A percentile compares a stretch with the other conserved stretches of the same genome.
phyloP scores from a whole-genome alignment of 768 basidiomycete genomes.

The Suillus tomentosus region DNA sequence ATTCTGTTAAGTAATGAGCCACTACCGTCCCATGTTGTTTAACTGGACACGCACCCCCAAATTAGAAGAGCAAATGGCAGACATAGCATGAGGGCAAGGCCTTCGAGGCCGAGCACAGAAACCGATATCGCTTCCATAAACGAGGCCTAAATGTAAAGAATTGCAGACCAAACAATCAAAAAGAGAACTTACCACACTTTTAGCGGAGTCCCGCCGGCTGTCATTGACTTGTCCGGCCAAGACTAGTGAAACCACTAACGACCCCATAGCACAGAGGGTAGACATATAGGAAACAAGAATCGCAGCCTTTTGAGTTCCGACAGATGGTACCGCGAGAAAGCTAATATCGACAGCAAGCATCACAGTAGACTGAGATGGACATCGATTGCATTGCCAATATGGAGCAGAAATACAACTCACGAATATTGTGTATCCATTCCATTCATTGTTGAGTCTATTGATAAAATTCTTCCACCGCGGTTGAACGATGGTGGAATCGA shows the following conservation, averaged over 20 bases:
- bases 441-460: conserved; percentile 44
- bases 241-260: conserved; percentile 27
- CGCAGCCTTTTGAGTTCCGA: conserved; percentile 22
- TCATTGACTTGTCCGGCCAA: conserved; percentile 39
- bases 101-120: conserved; percentile 19
- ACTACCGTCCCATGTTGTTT: too few relatives aligned
- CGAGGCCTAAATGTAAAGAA: conserved; percentile 4
- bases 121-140: conserved; percentile 13
- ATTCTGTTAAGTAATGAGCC: conserved; percentile 4
- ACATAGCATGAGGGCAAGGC: conserved; percentile 35
- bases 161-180: not conserved
- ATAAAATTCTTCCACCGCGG: conserved; percentile 44
- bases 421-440: conserved; percentile 50
- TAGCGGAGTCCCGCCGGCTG: conserved; percentile 6
- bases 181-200: conserved; percentile 10
- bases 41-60: conserved; percentile 20
- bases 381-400: not conserved
- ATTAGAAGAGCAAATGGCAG: conserved; percentile 35
- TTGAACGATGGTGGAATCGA: conserved; percentile 43
- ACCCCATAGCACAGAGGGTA: conserved; percentile 8
- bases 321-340: conserved; percentile 21
- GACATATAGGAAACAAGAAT: conserved; percentile 11
- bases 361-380: conserved; percentile 12
- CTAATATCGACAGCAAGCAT: conserved; percentile 18
- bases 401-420: conserved; percentile 31